Evolutionary conservation across 2,329 filamentous ascomycete species (phyloP).

Genomic region (Ceratocystis eucalypticola): DNA sequence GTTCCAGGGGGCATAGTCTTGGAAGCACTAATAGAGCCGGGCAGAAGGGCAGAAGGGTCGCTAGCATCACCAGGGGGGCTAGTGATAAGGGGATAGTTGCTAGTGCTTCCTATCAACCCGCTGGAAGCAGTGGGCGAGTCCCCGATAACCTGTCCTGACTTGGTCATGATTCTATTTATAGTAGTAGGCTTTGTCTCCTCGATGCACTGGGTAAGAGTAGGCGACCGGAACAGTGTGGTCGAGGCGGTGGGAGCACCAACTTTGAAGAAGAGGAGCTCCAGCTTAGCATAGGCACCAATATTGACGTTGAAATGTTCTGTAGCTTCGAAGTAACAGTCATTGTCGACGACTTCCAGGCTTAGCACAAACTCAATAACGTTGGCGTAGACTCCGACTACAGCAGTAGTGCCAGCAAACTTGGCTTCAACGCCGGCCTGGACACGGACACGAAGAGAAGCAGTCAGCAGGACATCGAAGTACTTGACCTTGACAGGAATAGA

Average conservation of each 20-base stretch:
- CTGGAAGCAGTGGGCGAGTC: conserved; percentile 2
- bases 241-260: conserved; percentile 31
- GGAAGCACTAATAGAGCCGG: not conserved
- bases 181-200: conserved; percentile 17
- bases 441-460: conserved; percentile 38
- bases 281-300: conserved; percentile 28
- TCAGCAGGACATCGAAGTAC: conserved; percentile 34
- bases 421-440: conserved; percentile 33
- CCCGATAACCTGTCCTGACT: not conserved
- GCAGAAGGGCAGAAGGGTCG: not conserved
- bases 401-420: conserved; percentile 30
- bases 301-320: conserved; percentile 30
- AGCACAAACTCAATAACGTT: conserved; percentile 42
- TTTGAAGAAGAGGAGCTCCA: conserved; percentile 29
- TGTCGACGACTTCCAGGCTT: conserved; percentile 27
- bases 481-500: conserved; percentile 36
- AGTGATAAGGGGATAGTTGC: not conserved
- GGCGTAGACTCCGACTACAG: conserved; percentile 35
- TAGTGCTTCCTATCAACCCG: no score
- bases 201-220: conserved; percentile 29
- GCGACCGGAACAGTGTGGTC: conserved; percentile 29
- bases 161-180: conserved; percentile 6
- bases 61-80: not conserved
- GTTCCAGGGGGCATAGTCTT: not conserved
- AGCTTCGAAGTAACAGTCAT: conserved; percentile 27